A percentile compares a stretch with the other conserved stretches of the same genome.
phyloP scores from a whole-genome alignment of 2,329 filamentous ascomycete genomes.

The Teratosphaeria gauchensis region DNA sequence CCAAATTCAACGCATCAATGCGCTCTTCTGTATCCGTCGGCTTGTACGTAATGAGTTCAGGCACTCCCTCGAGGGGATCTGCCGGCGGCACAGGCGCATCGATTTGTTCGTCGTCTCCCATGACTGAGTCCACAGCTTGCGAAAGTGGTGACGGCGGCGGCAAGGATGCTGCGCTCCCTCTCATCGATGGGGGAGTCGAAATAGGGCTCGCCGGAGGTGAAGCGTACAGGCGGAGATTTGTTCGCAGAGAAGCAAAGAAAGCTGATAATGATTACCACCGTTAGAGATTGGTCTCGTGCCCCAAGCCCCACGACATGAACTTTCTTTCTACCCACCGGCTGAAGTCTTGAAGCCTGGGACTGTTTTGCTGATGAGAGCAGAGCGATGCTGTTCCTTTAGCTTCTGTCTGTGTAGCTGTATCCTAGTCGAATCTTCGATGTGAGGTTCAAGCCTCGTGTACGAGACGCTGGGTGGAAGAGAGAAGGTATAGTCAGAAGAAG shows the following conservation, averaged over 20 bases:
- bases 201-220: constrained; percentile 52
- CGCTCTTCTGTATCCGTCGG: constrained; percentile 48
- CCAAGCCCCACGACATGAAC: neutral
- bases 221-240: constrained; percentile 60
- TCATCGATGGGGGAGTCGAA: constrained; percentile 52
- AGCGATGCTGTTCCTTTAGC: constrained; percentile 16
- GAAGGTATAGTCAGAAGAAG: constrained; percentile 3
- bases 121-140: constrained; percentile 20
- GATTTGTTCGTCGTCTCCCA: constrained; percentile 22
- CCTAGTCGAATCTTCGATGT: constrained; percentile 18
- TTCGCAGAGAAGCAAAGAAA: constrained; percentile 73
- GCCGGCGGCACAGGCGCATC: constrained; percentile 6
- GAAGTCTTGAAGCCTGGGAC: constrained; percentile 28
- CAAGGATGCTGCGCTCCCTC: constrained; percentile 38
- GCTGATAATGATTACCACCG: constrained; percentile 39
- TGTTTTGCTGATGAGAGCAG: constrained; percentile 15
- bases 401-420: constrained; percentile 22
- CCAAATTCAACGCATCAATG: constrained; percentile 57
- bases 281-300: constrained; percentile 2
- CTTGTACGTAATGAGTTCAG: constrained; percentile 53
- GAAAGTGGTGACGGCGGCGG: constrained; percentile 39
- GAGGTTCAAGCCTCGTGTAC: constrained; percentile 11
- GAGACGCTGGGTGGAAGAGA: constrained; percentile 3
- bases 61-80: constrained; percentile 45
- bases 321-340: constrained; percentile 21